These are phyloP conservation scores for Hondaea fermentalgiana DNA, from an alignment of 108 stramenopile genomes.

Conservation along the genomic window DNA sequence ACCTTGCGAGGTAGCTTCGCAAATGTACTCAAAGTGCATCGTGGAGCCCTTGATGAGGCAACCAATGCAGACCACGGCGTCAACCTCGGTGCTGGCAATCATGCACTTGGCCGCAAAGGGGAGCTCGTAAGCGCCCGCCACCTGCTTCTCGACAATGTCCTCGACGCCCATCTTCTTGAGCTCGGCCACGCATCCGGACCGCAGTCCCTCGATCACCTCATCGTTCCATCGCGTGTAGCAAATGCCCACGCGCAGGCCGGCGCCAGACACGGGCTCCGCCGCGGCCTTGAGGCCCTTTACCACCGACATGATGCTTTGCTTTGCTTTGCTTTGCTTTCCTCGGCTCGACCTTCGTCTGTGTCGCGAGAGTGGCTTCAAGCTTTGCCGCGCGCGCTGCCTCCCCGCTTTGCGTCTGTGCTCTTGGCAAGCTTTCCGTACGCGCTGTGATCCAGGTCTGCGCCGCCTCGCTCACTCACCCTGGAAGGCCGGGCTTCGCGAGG, in stretches of 20 bases:
- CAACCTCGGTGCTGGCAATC: conserved; percentile 40
- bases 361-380: no score
- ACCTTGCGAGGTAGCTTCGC: conserved; percentile 75
- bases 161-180: conserved; percentile 24
- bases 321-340: no score
- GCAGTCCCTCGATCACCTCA: conserved; percentile 31
- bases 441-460: no score
- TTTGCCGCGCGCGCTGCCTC: no score
- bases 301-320: background rate
- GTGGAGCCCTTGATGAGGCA: conserved; percentile 98
- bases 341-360: no score
- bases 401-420: no score
- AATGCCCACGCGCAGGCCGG: conserved; percentile 43
- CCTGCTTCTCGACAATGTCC: conserved; percentile 59
- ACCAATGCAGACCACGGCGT: conserved; percentile 85
- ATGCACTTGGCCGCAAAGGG: conserved; percentile 67
- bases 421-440: no score
- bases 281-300: conserved; percentile 8
- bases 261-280: background rate
- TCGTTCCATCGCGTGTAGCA: conserved; percentile 46
- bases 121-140: conserved; percentile 92
- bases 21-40: conserved; percentile 97
- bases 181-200: conserved; percentile 29
- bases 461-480: no score
- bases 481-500: no score